Evolutionary conservation across 2,329 filamentous ascomycete species (phyloP).

Genomic region (Diplodia sapinea): DNA sequence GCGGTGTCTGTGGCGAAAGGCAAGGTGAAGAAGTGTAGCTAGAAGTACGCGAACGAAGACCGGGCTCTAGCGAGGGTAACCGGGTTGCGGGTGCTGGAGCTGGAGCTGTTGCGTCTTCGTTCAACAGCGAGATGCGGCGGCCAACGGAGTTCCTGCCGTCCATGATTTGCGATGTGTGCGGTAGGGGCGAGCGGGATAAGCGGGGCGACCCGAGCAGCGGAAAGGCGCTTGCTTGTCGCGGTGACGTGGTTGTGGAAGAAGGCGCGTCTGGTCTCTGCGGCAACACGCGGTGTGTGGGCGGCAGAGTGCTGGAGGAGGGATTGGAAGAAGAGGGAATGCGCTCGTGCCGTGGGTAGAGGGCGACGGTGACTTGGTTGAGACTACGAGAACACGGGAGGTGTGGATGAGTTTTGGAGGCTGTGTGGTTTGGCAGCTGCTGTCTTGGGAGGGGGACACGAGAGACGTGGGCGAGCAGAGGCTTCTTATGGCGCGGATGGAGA

Average conservation of each 20-base stretch:
- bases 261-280: slow-evolving; percentile 25
- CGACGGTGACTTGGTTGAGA: not conserved
- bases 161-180: slow-evolving; percentile 43
- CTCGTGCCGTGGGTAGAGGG: slow-evolving; percentile 3
- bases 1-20: slow-evolving; percentile 54
- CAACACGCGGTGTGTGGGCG: slow-evolving; percentile 1
- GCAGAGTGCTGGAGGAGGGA: not conserved
- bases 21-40: slow-evolving; percentile 55
- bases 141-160: slow-evolving; percentile 59
- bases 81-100: slow-evolving; percentile 41
- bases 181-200: slow-evolving; percentile 20
- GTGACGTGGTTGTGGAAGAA: slow-evolving; percentile 16
- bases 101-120: slow-evolving; percentile 47
- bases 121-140: slow-evolving; percentile 58
- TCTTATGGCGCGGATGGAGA: slow-evolving; percentile 29
- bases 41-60: slow-evolving; percentile 48
- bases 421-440: slow-evolving; percentile 1
- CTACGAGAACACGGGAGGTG: not conserved
- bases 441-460: slow-evolving; percentile 15
- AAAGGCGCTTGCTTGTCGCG: slow-evolving; percentile 7
- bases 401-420: slow-evolving; percentile 2
- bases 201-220: slow-evolving; percentile 24
- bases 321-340: slow-evolving; percentile 11
- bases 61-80: slow-evolving; percentile 44
- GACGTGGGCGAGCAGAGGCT: slow-evolving; percentile 20